phyloP scores from a whole-genome alignment of 768 basidiomycete species.

The Tubosaeta sp. region DNA sequence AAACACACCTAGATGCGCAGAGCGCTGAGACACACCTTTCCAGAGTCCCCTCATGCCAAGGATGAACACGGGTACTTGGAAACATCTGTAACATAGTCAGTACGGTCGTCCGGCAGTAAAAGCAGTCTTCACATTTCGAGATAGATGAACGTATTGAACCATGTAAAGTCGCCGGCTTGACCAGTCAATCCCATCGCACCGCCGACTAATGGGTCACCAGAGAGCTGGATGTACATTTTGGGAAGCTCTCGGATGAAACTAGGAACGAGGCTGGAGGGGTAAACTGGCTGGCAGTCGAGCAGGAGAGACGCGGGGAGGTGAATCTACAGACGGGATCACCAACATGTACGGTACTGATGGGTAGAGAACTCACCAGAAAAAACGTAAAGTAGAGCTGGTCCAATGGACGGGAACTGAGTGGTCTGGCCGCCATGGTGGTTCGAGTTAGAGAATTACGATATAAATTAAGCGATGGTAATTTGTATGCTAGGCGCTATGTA shows the following conservation, averaged over 20 bases:
- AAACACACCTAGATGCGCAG: not conserved
- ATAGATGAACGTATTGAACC: conserved; percentile 64
- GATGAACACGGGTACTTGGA: conserved; percentile 76
- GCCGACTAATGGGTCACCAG: conserved; percentile 65
- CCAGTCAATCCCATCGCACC: conserved; percentile 43
- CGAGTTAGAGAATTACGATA: too few species aligned
- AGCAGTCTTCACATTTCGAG: conserved; percentile 50
- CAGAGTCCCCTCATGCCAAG: conserved; percentile 61
- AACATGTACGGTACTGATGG: too few species aligned
- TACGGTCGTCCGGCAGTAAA: not conserved
- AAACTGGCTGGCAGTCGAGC: conserved; percentile 68
- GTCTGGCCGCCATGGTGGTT: conserved; percentile 16
- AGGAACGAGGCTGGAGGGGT: conserved; percentile 51
- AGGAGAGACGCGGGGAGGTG: conserved; percentile 68
- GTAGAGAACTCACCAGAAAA: conserved; percentile 48
- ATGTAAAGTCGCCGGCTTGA: conserved; percentile 38
- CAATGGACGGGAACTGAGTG: conserved; percentile 54
- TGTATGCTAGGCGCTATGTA: too few species aligned
- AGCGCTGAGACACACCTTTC: conserved; percentile 37
- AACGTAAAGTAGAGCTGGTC: conserved; percentile 70
- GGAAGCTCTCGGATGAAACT: conserved; percentile 40
- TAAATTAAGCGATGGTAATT: too few species aligned
- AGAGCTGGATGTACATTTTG: conserved; percentile 49
- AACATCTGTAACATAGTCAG: conserved; percentile 32
- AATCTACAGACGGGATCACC: conserved; percentile 32